These are phyloP conservation scores for Nyssa sinensis DNA, from an alignment of 148 eudicot genomes.

Conservation along the genomic window DNA sequence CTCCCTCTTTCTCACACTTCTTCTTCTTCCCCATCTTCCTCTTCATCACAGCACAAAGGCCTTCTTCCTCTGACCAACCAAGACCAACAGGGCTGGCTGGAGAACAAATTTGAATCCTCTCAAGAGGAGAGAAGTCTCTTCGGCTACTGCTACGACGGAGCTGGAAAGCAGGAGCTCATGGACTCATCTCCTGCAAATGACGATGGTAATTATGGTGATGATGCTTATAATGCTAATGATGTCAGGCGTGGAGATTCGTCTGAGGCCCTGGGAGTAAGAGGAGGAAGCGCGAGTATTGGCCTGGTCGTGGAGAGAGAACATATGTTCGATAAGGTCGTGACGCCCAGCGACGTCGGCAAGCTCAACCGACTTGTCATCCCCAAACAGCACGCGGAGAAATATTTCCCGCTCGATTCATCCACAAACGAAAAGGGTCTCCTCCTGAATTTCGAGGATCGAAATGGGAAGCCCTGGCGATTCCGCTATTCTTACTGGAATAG, in stretches of 20 bases:
- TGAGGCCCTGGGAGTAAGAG: conserved; percentile 5
- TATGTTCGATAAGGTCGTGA: conserved; percentile 83
- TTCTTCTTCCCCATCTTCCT: too few species aligned
- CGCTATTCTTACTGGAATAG: conserved; percentile 88
- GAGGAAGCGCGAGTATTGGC: neutral
- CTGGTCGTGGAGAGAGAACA: conserved; percentile 48
- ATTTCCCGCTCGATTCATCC: conserved; percentile 64
- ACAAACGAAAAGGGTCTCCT: conserved; percentile 55
- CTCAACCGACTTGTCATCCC: conserved; percentile 76
- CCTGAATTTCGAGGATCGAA: conserved; percentile 65
- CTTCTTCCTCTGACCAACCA: conserved; percentile 11
- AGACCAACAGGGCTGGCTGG: conserved; percentile 5
- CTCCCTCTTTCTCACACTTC: conserved; percentile 6
- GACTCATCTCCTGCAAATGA: too few species aligned
- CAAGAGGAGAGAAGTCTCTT: neutral
- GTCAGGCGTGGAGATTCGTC: too few species aligned
- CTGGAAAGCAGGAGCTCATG: too few species aligned
- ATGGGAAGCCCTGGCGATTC: conserved; percentile 77
- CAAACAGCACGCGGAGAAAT: conserved; percentile 83
- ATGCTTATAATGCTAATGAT: conserved; percentile 5
- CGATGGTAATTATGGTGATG: neutral
- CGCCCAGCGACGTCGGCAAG: conserved; percentile 89
- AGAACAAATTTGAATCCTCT: neutral
- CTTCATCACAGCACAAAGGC: conserved; percentile 12
- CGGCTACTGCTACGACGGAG: neutral